Evolutionary conservation across 306 rosid genomes (phyloP).

Genomic region (Senna tora): DNA sequence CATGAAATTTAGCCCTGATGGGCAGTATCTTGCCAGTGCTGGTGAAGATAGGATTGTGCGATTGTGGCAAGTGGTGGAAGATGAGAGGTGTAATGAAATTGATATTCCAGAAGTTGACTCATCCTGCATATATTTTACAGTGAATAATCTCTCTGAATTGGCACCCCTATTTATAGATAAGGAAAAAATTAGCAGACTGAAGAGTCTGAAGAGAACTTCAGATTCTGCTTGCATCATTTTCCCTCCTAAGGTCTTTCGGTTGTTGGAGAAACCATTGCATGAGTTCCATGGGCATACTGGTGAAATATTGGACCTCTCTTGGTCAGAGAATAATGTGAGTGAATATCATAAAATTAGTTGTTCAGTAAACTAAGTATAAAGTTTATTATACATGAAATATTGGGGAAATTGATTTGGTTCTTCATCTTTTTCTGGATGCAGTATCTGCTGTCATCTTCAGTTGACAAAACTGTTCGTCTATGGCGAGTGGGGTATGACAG

Average conservation of each 20-base stretch:
- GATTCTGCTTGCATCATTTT: constrained; percentile 88
- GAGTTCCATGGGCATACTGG: constrained; percentile 82
- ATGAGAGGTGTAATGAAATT: constrained; percentile 73
- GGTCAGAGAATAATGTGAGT: constrained; percentile 95
- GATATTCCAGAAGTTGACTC: constrained; percentile 89
- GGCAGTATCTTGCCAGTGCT: constrained; percentile 88
- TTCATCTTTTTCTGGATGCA: constrained; percentile 46
- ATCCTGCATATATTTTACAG: constrained; percentile 82
- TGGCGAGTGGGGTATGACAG: constrained; percentile 73
- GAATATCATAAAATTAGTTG: constrained; percentile 28
- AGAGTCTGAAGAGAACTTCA: constrained; percentile 61
- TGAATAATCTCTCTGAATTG: constrained; percentile 79
- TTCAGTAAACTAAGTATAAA: constrained; percentile 26
- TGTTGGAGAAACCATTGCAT: constrained; percentile 79
- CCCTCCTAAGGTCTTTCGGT: constrained; percentile 82
- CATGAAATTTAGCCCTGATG: constrained; percentile 95
- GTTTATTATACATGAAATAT: background rate
- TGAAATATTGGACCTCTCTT: constrained; percentile 84
- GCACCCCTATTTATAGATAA: constrained; percentile 72
- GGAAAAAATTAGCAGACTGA: constrained; percentile 59
- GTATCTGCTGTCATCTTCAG: constrained; percentile 86
- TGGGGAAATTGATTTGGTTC: constrained; percentile 33
- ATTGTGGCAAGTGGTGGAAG: constrained; percentile 89
- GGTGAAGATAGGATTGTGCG: constrained; percentile 90
- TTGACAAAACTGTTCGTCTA: constrained; percentile 88